These are phyloP conservation scores for Pisolithus microcarpus DNA, from an alignment of 768 basidiomycete genomes.

Conservation along the genomic window DNA sequence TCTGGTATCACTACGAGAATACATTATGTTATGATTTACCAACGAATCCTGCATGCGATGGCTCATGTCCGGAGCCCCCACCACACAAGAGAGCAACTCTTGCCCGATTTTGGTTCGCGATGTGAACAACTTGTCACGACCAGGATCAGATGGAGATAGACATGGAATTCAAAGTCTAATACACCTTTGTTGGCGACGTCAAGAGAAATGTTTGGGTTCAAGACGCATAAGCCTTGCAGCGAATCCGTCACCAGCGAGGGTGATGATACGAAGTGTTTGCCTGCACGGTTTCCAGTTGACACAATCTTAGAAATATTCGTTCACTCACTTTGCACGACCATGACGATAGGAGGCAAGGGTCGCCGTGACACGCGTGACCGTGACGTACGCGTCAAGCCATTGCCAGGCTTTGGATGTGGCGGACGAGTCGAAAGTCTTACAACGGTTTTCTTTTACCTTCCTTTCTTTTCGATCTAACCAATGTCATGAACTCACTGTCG, in stretches of 20 bases:
- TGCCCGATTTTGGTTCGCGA: conserved; percentile 46
- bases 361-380: conserved; percentile 1
- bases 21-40: conserved; percentile 37
- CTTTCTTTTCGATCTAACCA: conserved; percentile 3
- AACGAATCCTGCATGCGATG: conserved; percentile 85
- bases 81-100: conserved; percentile 78
- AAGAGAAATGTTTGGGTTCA: conserved; percentile 67
- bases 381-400: not conserved
- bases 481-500: conserved; percentile 43
- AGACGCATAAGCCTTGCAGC: conserved; percentile 59
- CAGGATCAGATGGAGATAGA: not conserved
- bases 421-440: not conserved
- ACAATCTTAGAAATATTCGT: not conserved
- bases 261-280: conserved; percentile 79
- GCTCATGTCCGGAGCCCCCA: conserved; percentile 87
- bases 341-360: not conserved
- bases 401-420: not conserved
- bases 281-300: conserved; percentile 4
- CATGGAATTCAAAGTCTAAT: not conserved
- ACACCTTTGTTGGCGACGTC: conserved; percentile 68
- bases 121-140: conserved; percentile 50
- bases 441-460: not conserved
- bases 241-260: conserved; percentile 70
- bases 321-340: conserved; percentile 13
- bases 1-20: not conserved